Conservation (phyloP, 768 basidiomycete genomes). For the Exsudoporus frostii region DNA sequence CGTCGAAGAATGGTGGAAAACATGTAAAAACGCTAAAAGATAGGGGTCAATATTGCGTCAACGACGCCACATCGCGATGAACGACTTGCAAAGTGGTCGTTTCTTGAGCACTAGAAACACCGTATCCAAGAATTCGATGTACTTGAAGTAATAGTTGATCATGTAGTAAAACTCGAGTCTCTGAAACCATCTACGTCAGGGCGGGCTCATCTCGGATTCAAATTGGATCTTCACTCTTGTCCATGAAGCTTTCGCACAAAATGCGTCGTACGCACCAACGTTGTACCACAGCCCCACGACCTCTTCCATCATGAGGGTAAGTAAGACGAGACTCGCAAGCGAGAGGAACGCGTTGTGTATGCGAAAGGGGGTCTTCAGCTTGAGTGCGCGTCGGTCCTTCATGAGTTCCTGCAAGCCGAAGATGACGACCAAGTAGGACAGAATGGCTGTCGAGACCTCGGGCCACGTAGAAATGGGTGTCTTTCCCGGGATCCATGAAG, state of each 20-base stretch:
- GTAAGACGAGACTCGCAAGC: conserved; percentile 71
- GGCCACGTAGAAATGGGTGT: conserved; percentile 79
- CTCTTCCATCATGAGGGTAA: conserved; percentile 82
- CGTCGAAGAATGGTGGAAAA: conserved; percentile 96
- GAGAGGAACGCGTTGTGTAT: conserved; percentile 85
- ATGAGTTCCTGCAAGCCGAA: conserved; percentile 81
- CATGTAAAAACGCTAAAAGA: conserved; percentile 82
- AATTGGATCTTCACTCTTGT: conserved; percentile 59
- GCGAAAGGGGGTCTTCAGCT: conserved; percentile 76
- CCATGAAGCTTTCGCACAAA: conserved; percentile 76
- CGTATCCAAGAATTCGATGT: conserved; percentile 91
- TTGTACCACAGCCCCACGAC: conserved; percentile 70
- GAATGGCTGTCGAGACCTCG: conserved; percentile 65
- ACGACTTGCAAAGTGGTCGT: conserved; percentile 79
- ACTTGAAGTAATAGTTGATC: conserved; percentile 97
- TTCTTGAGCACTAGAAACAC: conserved; percentile 96
- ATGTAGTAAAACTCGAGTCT: conserved; percentile 93
- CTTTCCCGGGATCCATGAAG: conserved; percentile 65
- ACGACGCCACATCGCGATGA: background rate
- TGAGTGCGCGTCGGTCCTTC: conserved; percentile 67
- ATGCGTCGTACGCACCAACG: conserved; percentile 66
- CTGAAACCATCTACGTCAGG: conserved; percentile 37
- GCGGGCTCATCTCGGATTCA: background rate
- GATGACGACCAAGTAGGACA: conserved; percentile 77
- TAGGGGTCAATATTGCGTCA: background rate